Percentiles rank a stretch among this genome's conserved stretches.
Conservation (phyloP, 2,329 filamentous ascomycete species). For the Fusarium coffeatum region DNA sequence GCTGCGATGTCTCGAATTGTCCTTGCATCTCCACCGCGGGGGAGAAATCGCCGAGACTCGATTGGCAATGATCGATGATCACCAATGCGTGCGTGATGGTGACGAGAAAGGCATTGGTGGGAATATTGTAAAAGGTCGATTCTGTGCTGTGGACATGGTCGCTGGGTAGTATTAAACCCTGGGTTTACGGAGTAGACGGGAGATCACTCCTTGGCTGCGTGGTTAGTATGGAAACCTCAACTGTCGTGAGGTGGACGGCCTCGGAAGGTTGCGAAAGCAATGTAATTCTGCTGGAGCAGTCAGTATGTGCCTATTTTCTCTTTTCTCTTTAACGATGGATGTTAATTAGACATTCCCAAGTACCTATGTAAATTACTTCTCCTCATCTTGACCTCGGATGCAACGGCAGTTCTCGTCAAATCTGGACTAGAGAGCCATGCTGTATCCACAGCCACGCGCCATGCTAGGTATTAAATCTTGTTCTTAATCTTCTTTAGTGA, state of each 20-base stretch:
- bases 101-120: background rate
- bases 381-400: conserved; percentile 20
- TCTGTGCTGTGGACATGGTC: background rate
- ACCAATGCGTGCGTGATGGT: background rate
- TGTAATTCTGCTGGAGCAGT: background rate
- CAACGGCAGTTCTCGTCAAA: conserved; percentile 16
- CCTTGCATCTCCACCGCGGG: conserved; percentile 15
- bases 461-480: conserved; percentile 12
- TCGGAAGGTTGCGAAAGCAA: background rate
- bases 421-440: background rate
- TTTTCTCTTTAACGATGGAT: background rate
- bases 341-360: background rate
- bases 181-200: background rate
- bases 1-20: background rate
- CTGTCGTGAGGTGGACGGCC: background rate
- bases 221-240: background rate
- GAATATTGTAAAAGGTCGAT: background rate
- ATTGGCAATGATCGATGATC: background rate
- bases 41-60: background rate
- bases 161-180: background rate
- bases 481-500: conserved; percentile 20
- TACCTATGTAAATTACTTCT: background rate
- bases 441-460: conserved; percentile 31
- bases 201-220: background rate
- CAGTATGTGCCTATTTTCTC: background rate